Evolutionary conservation across 2,329 filamentous ascomycete genomes (phyloP), one percentile per base, ranked within the genome.

Genomic region (Monosporascus sp.): DNA sequence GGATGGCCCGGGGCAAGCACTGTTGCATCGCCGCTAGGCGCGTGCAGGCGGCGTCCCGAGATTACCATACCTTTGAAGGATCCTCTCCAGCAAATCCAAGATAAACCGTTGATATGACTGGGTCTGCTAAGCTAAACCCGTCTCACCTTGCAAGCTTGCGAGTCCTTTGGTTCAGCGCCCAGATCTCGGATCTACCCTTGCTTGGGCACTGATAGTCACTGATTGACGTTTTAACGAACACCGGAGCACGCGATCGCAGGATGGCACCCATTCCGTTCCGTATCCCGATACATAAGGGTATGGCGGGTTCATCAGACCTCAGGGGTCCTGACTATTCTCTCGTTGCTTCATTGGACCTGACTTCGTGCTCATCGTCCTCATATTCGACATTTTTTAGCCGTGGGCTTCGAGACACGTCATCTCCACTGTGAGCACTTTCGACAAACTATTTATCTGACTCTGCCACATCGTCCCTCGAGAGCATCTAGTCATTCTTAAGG

Each of bases 101-200:
- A 74, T 73, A 73, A 71, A 66, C 67, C 52, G 65, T 65, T 64
- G 67, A 59, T 63, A 60, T 73, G 66, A 73, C 70, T 75, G 71
- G 71, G 55, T 45, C 55, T 62, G 55, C 53, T 47, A 61, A 58
- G 54, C 50, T 54, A 44, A 20, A 20, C 53, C 56, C 49, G 57
- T 46, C 51, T 56, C 53, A 44, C 54, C 52, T 54, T 48, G 34
- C 38, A 54, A 50, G 45, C 53, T 37, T 51, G 40, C 43, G 38
- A 50, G 53, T 43, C 57, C 54, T 56, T 56, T 52, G 56, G 41
- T 53, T 52, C 43, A 58, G 41, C 52, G 59, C 54, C 52, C 26
- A 56, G 55, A 56, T 48, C 51, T 52, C 59, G 53, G 54, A 54
- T 51, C 49, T 54, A 27, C 44, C 46, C 20, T 53, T 34, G 31